phyloP scores from a whole-genome alignment of 148 eudicot species.

The Nyssa sinensis region DNA sequence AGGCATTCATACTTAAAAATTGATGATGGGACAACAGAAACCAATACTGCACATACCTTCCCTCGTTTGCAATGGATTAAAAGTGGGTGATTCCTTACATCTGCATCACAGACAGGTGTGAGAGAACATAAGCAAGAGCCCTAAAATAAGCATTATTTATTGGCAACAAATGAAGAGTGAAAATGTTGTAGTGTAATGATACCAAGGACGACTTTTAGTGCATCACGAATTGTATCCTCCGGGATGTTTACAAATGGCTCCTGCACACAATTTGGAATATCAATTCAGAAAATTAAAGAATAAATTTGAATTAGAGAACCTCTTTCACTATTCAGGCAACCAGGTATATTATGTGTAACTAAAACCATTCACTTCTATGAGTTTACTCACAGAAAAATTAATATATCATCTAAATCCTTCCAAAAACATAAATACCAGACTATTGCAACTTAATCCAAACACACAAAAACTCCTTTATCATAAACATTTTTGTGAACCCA shows the following conservation, averaged over 20 bases:
- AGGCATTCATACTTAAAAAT: neutral
- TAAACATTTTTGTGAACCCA: neutral
- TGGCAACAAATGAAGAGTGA: neutral
- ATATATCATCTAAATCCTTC: neutral
- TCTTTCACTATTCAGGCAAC: neutral
- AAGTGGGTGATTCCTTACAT: slow-evolving; percentile 75
- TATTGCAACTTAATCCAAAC: neutral
- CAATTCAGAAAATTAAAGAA: neutral
- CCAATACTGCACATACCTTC: slow-evolving; percentile 52
- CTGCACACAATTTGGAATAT: slow-evolving; percentile 31
- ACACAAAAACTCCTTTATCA: neutral
- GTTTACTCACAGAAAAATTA: neutral
- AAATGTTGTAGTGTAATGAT: neutral
- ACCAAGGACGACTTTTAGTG: slow-evolving; percentile 76
- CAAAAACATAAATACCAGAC: neutral
- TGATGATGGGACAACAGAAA: neutral
- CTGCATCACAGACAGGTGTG: slow-evolving; percentile 31
- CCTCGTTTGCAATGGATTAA: slow-evolving; percentile 94
- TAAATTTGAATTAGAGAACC: neutral
- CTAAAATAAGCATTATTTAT: neutral
- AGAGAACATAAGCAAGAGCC: slow-evolving; percentile 2
- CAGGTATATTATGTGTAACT: neutral
- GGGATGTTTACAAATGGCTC: slow-evolving; percentile 93
- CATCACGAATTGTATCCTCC: slow-evolving; percentile 69
- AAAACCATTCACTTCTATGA: neutral